Conservation (phyloP, 1,139 yeast genomes). For the Kodamaea suecica region DNA sequence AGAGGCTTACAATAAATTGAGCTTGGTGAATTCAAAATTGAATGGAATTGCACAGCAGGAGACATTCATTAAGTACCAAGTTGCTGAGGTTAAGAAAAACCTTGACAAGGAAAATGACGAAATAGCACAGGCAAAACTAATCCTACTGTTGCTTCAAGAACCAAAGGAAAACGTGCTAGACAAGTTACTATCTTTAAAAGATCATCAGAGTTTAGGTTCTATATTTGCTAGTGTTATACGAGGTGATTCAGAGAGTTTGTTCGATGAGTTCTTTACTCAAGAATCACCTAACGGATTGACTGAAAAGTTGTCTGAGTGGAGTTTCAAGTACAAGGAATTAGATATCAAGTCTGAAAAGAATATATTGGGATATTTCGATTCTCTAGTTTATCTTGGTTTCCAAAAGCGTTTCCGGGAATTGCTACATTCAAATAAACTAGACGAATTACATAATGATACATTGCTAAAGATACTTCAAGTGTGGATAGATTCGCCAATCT, state of each 20-base stretch:
- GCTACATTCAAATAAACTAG: slow-evolving; percentile 3
- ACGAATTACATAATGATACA: slow-evolving; percentile 8
- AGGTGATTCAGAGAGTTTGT: slow-evolving; percentile 5
- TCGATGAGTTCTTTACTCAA: neutral
- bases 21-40: slow-evolving; percentile 16
- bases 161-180: neutral
- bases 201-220: slow-evolving; percentile 5
- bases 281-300: no score
- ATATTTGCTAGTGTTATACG: slow-evolving; percentile 7
- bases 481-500: slow-evolving; percentile 17
- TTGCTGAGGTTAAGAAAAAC: slow-evolving; percentile 12
- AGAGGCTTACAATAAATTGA: slow-evolving; percentile 16
- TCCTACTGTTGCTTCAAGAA: slow-evolving; percentile 5
- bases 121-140: slow-evolving; percentile 4
- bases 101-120: slow-evolving; percentile 4
- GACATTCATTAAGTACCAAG: slow-evolving; percentile 17
- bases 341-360: slow-evolving; percentile 3
- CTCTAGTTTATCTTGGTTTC: slow-evolving; percentile 10
- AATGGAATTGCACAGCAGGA: slow-evolving; percentile 20
- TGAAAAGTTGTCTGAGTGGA: slow-evolving; percentile 16
- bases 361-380: slow-evolving; percentile 12
- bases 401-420: slow-evolving; percentile 3
- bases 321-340: slow-evolving; percentile 14
- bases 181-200: slow-evolving; percentile 3
- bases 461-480: slow-evolving; percentile 13